Conservation (phyloP, 139 green algal species). For the Diplosphaera chodatii region DNA sequence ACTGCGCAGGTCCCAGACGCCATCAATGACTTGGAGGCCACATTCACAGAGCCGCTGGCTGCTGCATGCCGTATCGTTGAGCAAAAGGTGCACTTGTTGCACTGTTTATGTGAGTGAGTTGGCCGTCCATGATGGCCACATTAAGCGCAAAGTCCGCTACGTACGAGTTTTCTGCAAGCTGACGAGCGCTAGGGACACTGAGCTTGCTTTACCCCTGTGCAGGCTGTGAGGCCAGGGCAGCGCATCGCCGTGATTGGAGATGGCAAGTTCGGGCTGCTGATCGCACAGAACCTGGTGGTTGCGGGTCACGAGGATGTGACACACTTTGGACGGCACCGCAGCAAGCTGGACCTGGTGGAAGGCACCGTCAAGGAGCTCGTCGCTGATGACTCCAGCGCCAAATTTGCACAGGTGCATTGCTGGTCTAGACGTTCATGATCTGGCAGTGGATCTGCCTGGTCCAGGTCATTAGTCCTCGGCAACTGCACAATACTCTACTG, state of each 20-base stretch:
- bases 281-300: slow-evolving; percentile 32
- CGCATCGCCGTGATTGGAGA: slow-evolving; percentile 49
- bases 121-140: too few relatives aligned
- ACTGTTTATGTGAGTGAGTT: too few relatives aligned
- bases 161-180: too few relatives aligned
- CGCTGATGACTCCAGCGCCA: background rate
- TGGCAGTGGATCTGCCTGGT: too few relatives aligned
- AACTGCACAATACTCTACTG: too few relatives aligned
- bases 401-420: slow-evolving; percentile 6
- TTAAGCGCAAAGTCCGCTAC: too few relatives aligned
- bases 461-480: too few relatives aligned
- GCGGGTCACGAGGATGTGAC: slow-evolving; percentile 11
- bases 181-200: too few relatives aligned
- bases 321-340: slow-evolving; percentile 48
- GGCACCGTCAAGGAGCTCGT: slow-evolving; percentile 9
- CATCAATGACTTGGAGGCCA: slow-evolving; percentile 48
- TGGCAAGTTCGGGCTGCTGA: slow-evolving; percentile 64
- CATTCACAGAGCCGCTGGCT: slow-evolving; percentile 67
- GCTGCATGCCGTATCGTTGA: slow-evolving; percentile 64
- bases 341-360: slow-evolving; percentile 56
- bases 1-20: slow-evolving; percentile 42
- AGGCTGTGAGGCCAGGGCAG: slow-evolving; percentile 8
- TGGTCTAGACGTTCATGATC: too few relatives aligned
- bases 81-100: slow-evolving; percentile 59
- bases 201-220: too few relatives aligned